Base-by-base conservation (phyloP, 768 basidiomycete genomes). In the Podaxis carcinomalis region DNA sequence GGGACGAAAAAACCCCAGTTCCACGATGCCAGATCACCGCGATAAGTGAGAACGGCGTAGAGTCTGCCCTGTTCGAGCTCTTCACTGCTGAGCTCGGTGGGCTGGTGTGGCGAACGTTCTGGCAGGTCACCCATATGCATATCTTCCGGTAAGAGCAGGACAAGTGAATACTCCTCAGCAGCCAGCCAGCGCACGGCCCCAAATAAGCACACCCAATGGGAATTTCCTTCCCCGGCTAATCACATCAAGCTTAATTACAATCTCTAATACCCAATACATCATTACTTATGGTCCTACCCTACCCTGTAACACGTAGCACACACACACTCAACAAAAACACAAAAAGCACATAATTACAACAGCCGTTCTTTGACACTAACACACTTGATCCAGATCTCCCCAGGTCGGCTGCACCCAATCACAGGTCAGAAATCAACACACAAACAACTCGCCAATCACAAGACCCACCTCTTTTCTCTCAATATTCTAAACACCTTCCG, bases 361-460 rank as follows among this genome's bases (percentile, higher is more conserved):
- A 90, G 67, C 50, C 82, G 74, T 69, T 91, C 89, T 70, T 88
- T 88, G 57, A 78, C 74, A n/a, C 80, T 77, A 47, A 92, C 87
- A 14, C 86, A 79, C 54, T 84, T 74, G 59, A 89, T 82, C 85
- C 85, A 89, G 50, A 89, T 86, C 72, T 89, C 87, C 6, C 86
- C 85, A 10, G 89, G 89, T 13, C 87, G 87, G 68, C 89, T 90
- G 64, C 28, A 63, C 32, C 32, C 42, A 4, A 66, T 51, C 46
- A 57, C 42, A 66, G 39, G 5, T 49, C 16, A 35, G 16, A 58
- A 51, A 49, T 36, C 50, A 56, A 27, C 40, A 42, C 59, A 57
- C 60, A 51, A 44, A 47, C 52, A 13, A 47, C 10, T 47, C 16
- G 7, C 46, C 46, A 47, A 47, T 47, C 46, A 47, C 19, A 32